Percentiles rank a stretch among this genome's conserved stretches.
Conservation (phyloP, 768 basidiomycete species). For the Mrakia gelida region DNA sequence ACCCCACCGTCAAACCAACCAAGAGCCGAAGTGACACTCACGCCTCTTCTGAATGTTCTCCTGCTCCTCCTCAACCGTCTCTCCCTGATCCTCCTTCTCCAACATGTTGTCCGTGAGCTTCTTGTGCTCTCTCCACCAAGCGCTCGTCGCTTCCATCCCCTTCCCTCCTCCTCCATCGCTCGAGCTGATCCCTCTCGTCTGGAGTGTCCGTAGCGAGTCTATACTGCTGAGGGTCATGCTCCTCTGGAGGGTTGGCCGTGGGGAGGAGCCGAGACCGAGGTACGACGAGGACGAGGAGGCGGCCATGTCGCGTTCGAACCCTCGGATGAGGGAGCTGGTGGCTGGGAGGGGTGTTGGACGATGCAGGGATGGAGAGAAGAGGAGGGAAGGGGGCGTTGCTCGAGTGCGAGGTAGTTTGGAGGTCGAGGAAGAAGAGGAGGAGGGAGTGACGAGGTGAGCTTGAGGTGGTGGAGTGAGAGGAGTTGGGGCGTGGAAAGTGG, state of each 20-base stretch:
- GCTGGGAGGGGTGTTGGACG: not conserved
- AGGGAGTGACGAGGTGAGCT: slow-evolving; percentile 14
- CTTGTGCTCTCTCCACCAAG: slow-evolving; percentile 31
- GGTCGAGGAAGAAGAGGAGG: not conserved
- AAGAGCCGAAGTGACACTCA: slow-evolving; percentile 43
- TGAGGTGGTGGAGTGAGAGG: slow-evolving; percentile 9
- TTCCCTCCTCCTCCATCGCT: slow-evolving; percentile 9
- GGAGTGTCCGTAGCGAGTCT: slow-evolving; percentile 17
- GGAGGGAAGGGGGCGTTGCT: not conserved
- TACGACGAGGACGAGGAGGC: slow-evolving; percentile 2
- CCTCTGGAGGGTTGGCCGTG: slow-evolving; percentile 10
- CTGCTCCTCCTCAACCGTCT: slow-evolving; percentile 52
- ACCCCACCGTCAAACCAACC: not conserved
- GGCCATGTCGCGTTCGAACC: slow-evolving; percentile 1
- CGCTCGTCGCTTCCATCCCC: not conserved
- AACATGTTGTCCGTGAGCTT: slow-evolving; percentile 49
- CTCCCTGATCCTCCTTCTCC: slow-evolving; percentile 55
- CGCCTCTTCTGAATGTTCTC: slow-evolving; percentile 58
- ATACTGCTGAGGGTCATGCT: slow-evolving; percentile 18
- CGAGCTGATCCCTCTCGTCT: not conserved
- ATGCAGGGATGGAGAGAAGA: not conserved
- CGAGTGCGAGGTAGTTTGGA: not conserved
- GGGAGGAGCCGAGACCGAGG: not conserved
- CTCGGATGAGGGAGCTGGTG: not conserved
- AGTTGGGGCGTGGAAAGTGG: not conserved